Conservation (phyloP, 2,329 filamentous ascomycete genomes). For the Aspergillus awamori region DNA sequence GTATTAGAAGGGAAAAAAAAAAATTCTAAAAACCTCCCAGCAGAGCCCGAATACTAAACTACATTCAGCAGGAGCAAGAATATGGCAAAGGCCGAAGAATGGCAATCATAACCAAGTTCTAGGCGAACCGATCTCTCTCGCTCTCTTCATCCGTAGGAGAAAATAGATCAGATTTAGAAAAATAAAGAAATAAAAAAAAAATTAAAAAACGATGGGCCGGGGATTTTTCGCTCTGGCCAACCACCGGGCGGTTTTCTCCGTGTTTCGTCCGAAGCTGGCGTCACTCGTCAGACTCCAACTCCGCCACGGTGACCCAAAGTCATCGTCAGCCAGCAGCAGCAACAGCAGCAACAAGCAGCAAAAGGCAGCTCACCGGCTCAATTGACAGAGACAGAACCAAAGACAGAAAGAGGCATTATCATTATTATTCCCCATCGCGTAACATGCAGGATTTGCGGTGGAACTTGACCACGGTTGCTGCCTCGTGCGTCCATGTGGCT, state of each 20-base stretch:
- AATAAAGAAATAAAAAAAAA: too few species aligned
- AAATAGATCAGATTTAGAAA: too few species aligned
- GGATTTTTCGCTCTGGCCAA: conserved; percentile 7
- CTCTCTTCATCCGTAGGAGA: too few species aligned
- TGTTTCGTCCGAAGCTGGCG: conserved; percentile 7
- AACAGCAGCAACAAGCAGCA: too few species aligned
- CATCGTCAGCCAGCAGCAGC: neutral
- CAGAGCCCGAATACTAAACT: neutral
- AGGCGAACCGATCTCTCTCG: neutral
- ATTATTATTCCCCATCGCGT: neutral
- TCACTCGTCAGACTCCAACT: neutral
- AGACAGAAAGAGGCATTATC: neutral
- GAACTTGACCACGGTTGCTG: conserved; percentile 11
- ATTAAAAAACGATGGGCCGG: neutral
- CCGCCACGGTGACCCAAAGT: neutral
- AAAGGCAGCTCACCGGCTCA: too few species aligned
- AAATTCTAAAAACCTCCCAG: neutral
- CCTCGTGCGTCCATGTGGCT: conserved; percentile 7
- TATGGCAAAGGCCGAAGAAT: neutral
- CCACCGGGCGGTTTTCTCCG: neutral
- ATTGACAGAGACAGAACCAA: too few species aligned
- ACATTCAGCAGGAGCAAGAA: neutral
- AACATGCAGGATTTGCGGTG: conserved; percentile 7
- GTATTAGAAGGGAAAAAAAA: neutral
- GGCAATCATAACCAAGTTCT: neutral